These are phyloP conservation scores for Coelastrella sp. DNA, from an alignment of 139 green algal genomes.

Conservation along the genomic window DNA sequence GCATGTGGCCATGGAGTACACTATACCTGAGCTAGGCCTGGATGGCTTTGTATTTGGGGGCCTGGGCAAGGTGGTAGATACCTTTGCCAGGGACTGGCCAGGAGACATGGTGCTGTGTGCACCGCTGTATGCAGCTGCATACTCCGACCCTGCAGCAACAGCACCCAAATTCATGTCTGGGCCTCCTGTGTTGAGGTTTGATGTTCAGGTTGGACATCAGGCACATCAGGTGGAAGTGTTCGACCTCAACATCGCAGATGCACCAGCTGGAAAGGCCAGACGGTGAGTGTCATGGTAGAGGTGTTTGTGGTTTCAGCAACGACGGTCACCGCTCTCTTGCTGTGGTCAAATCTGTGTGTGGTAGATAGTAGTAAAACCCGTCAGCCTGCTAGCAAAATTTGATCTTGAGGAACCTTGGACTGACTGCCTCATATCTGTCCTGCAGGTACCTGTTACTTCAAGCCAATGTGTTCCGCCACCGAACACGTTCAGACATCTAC, in stretches of 20 bases:
- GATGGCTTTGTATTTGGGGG: constrained; percentile 55
- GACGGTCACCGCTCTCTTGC: no score
- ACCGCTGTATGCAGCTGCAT: constrained; percentile 51
- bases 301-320: no score
- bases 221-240: constrained; percentile 33
- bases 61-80: constrained; percentile 61
- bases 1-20: constrained; percentile 63
- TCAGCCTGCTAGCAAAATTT: no score
- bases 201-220: constrained; percentile 38
- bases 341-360: no score
- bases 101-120: constrained; percentile 57
- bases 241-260: constrained; percentile 32
- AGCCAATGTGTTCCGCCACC: constrained; percentile 45
- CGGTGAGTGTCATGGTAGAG: constrained; percentile 31
- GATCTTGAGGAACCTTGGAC: no score
- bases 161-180: constrained; percentile 29
- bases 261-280: constrained; percentile 11
- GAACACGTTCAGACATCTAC: constrained; percentile 48
- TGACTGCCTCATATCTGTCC: no score
- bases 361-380: no score
- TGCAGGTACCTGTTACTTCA: constrained; percentile 48
- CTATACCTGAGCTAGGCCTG: constrained; percentile 56
- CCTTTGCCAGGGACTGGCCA: constrained; percentile 51
- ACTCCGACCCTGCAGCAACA: constrained; percentile 6
- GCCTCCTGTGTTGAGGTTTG: constrained; percentile 4